These are phyloP conservation scores for Boeremia exigua DNA, from an alignment of 2,329 filamentous ascomycete genomes.

Conservation along the genomic window DNA sequence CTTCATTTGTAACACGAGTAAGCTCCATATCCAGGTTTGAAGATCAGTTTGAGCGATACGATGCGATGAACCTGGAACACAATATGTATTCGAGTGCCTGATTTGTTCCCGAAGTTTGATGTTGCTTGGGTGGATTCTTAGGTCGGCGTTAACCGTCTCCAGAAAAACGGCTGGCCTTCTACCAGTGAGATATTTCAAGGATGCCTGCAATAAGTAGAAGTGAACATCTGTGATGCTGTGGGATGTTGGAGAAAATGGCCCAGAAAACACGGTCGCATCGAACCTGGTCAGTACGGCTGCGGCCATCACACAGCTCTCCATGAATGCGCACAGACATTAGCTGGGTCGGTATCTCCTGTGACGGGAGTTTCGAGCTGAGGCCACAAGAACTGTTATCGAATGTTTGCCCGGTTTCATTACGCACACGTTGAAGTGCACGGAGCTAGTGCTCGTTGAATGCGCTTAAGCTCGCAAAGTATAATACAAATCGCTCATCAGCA, in stretches of 20 bases:
- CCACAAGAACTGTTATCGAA: background rate
- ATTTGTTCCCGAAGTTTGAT: too few relatives aligned
- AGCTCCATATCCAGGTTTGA: background rate
- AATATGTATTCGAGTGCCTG: too few relatives aligned
- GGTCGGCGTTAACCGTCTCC: too few relatives aligned
- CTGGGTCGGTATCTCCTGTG: background rate
- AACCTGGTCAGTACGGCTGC: background rate
- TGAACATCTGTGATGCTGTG: background rate
- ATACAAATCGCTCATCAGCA: slow-evolving; percentile 1
- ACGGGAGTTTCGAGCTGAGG: background rate
- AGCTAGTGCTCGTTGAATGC: slow-evolving; percentile 16
- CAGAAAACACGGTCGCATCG: background rate
- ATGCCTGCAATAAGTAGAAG: background rate
- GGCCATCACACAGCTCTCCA: background rate
- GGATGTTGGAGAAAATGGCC: background rate
- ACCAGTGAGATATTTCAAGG: background rate
- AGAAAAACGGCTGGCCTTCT: too few relatives aligned
- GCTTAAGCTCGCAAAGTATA: slow-evolving; percentile 6
- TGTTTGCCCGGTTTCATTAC: slow-evolving; percentile 2
- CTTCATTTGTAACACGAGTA: slow-evolving; percentile 1
- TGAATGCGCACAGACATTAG: background rate
- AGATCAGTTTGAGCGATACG: background rate
- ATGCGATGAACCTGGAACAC: background rate
- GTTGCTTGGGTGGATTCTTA: too few relatives aligned
- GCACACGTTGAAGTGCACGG: slow-evolving; percentile 18